phyloP scores from a whole-genome alignment of 306 rosid species.

The Prosopis cineraria region DNA sequence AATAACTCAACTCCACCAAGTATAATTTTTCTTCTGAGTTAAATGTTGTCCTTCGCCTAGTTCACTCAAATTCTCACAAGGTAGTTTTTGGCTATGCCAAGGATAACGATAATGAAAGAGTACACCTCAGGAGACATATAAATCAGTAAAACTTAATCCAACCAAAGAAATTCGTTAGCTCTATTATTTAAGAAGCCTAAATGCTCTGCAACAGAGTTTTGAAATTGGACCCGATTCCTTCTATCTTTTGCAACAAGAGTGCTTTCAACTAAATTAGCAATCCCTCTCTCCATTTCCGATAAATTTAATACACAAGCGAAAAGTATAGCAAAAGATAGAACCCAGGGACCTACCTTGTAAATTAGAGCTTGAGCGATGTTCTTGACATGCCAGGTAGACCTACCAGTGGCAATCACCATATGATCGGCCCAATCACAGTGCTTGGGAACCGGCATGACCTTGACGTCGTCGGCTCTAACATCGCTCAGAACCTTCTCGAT shows the following conservation, averaged over 20 bases:
- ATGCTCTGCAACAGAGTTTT: not conserved
- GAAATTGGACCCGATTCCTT: not conserved
- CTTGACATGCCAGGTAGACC: constrained; percentile 93
- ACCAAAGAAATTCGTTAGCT: not conserved
- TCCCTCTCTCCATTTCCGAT: no score
- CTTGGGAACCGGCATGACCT: constrained; percentile 61
- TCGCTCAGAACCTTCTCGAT: constrained; percentile 79
- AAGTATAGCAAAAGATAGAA: not conserved
- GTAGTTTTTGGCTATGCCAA: not conserved
- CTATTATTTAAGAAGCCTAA: not conserved
- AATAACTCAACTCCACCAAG: not conserved
- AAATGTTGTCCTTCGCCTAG: not conserved
- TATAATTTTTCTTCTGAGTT: constrained; percentile 21
- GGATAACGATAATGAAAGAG: not conserved
- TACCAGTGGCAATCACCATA: constrained; percentile 89
- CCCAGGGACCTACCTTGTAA: constrained; percentile 60
- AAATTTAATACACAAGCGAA: not conserved
- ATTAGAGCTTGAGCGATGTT: constrained; percentile 95
- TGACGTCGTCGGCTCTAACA: constrained; percentile 82
- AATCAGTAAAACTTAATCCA: not conserved
- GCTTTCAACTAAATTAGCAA: constrained; percentile 3
- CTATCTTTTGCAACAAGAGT: not conserved
- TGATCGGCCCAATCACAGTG: constrained; percentile 80
- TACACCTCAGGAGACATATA: not conserved
- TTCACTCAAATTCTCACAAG: not conserved